A percentile compares a stretch with the other conserved stretches of the same genome.
Conservation (phyloP, 1,284 basidiomycete genomes). For the Puccinia novopanici region DNA sequence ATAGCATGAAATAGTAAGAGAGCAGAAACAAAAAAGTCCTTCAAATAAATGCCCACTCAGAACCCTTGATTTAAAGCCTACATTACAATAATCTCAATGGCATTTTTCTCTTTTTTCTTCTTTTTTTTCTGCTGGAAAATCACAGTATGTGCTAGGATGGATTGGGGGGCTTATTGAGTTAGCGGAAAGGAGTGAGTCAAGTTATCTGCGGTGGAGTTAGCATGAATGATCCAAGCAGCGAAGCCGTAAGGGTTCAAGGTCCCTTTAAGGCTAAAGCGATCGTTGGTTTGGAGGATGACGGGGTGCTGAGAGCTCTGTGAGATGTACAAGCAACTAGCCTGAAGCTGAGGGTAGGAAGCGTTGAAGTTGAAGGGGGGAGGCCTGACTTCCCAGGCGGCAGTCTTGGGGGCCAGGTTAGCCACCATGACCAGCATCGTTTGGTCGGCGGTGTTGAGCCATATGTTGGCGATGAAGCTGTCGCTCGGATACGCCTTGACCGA, state of each 20-base stretch:
- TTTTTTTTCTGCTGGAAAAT: no score
- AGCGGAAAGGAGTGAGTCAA: no score
- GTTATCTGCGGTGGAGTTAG: not conserved
- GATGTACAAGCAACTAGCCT: constrained; percentile 15
- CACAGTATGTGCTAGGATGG: no score
- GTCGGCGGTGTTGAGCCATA: constrained; percentile 18
- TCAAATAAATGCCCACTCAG: no score
- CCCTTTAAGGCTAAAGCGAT: constrained; percentile 24
- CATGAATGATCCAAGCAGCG: constrained; percentile 36
- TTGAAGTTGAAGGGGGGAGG: constrained; percentile 10
- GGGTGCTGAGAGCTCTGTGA: not conserved
- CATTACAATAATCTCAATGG: not conserved
- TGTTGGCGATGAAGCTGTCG: constrained; percentile 22
- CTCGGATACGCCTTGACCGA: constrained; percentile 13
- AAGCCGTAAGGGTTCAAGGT: constrained; percentile 21
- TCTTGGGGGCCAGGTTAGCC: constrained; percentile 32
- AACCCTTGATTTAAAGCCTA: not conserved
- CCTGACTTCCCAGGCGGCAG: constrained; percentile 11
- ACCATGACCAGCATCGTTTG: constrained; percentile 40
- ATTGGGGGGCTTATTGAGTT: not conserved
- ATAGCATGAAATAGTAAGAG: no score
- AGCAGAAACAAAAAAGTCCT: no score
- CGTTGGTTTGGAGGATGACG: constrained; percentile 3
- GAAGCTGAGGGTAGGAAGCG: constrained; percentile 17
- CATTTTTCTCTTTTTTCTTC: no score